Conservation (phyloP, 495 filamentous ascomycete species). For the Penicillium diatomitis region DNA sequence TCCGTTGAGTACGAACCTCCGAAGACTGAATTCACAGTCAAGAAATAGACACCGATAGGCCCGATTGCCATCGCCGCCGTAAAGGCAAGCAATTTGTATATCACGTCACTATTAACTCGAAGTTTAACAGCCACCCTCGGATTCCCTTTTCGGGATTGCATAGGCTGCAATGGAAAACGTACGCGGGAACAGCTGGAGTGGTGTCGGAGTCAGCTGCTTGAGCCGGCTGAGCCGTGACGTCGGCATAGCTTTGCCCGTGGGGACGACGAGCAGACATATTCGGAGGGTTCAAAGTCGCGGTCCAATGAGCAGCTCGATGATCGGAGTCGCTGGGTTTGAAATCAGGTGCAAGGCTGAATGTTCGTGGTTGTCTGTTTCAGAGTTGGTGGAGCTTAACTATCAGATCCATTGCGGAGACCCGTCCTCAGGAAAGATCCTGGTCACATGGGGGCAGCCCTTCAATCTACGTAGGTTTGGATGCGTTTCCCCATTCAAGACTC, state of each 20-base stretch:
- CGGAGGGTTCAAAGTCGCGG: background rate
- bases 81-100: constrained; percentile 81
- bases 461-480: too few species aligned
- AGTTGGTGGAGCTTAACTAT: constrained; percentile 4
- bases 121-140: background rate
- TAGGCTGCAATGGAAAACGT: constrained; percentile 21
- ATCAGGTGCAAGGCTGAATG: background rate
- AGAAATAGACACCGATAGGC: constrained; percentile 81
- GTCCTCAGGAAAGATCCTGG: background rate
- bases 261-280: constrained; percentile 27
- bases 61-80: constrained; percentile 81
- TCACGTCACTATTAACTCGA: constrained; percentile 57
- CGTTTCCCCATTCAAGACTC: too few species aligned
- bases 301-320: too few species aligned
- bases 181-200: constrained; percentile 67
- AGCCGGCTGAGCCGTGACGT: constrained; percentile 19
- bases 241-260: constrained; percentile 26
- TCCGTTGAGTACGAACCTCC: constrained; percentile 43
- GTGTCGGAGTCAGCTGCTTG: constrained; percentile 30
- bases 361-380: background rate
- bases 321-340: too few species aligned
- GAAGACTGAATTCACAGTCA: constrained; percentile 69
- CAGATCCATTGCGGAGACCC: constrained; percentile 12
- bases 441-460: constrained; percentile 4
- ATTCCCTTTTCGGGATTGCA: background rate